Conservation (phyloP, 345 rosid genomes). For the Geranium brycei region DNA sequence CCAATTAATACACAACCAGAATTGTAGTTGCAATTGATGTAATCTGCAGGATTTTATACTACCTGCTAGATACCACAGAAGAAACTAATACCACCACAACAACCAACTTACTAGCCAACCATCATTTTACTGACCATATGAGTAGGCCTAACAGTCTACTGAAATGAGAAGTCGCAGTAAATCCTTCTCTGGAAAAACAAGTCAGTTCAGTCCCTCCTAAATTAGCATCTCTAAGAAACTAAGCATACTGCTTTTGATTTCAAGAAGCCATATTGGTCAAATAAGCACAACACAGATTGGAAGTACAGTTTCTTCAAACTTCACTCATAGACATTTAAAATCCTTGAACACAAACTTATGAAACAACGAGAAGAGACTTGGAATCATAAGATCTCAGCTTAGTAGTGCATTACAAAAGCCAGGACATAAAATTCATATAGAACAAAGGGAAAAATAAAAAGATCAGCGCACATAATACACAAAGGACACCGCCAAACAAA, state of each 20-base stretch:
- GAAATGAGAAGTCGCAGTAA: background rate
- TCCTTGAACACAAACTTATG: background rate
- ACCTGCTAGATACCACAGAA: background rate
- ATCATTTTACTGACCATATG: background rate
- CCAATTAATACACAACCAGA: background rate
- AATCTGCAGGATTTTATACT: background rate
- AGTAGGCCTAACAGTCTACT: background rate
- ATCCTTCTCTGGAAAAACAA: background rate
- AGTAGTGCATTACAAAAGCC: background rate
- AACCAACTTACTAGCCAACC: background rate
- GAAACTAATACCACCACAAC: background rate
- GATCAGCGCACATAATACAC: background rate
- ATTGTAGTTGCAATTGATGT: background rate
- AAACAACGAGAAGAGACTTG: background rate
- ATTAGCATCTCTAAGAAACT: background rate
- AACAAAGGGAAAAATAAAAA: background rate
- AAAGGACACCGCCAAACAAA: background rate
- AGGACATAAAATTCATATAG: background rate
- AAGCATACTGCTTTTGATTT: background rate
- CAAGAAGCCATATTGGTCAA: background rate
- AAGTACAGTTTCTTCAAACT: background rate
- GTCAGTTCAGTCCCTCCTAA: background rate
- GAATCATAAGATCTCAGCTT: background rate
- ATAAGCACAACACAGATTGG: background rate
- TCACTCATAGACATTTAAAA: background rate